Percentiles rank a stretch among this genome's conserved stretches.
Conservation (phyloP, 805 yeast species). For the Myxozyma vanderwaltii region DNA sequence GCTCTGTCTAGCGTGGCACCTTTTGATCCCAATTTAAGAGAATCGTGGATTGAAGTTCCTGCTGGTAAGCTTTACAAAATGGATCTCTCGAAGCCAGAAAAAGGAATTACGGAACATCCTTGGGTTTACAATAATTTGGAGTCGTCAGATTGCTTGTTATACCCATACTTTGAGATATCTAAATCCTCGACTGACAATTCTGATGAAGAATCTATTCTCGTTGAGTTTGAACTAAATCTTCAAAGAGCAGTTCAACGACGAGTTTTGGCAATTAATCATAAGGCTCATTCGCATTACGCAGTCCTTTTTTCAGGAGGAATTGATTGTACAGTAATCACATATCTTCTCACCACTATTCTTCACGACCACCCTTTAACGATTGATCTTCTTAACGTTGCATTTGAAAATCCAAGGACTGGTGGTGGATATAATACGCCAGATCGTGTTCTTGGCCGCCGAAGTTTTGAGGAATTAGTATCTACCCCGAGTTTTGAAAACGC, state of each 20-base stretch:
- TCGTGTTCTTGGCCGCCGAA: slow-evolving; percentile 66
- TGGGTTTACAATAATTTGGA: slow-evolving; percentile 8
- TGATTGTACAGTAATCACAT: slow-evolving; percentile 82
- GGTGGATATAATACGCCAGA: slow-evolving; percentile 73
- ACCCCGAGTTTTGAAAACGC: neutral
- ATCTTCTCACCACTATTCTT: slow-evolving; percentile 42
- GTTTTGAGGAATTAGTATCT: slow-evolving; percentile 53
- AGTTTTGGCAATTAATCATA: slow-evolving; percentile 13
- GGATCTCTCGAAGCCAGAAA: slow-evolving; percentile 1
- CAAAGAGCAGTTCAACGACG: slow-evolving; percentile 18
- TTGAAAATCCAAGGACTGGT: slow-evolving; percentile 78
- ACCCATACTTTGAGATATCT: slow-evolving; percentile 13
- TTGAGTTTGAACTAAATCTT: slow-evolving; percentile 24
- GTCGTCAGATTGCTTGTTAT: neutral
- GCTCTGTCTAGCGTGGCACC: slow-evolving; percentile 31
- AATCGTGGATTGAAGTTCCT: slow-evolving; percentile 52
- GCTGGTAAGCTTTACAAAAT: slow-evolving; percentile 52
- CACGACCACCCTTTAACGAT: slow-evolving; percentile 42
- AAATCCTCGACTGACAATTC: neutral
- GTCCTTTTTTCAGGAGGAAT: slow-evolving; percentile 91
- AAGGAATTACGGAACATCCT: neutral
- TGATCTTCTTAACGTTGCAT: slow-evolving; percentile 89
- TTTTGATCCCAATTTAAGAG: slow-evolving; percentile 21
- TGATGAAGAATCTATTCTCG: slow-evolving; percentile 6
- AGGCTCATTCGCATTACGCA: slow-evolving; percentile 46